Percentiles rank a stretch among this genome's conserved stretches.
These are phyloP conservation scores for Tremella mesenterica DNA, from an alignment of 768 basidiomycete genomes.

Conservation along the genomic window DNA sequence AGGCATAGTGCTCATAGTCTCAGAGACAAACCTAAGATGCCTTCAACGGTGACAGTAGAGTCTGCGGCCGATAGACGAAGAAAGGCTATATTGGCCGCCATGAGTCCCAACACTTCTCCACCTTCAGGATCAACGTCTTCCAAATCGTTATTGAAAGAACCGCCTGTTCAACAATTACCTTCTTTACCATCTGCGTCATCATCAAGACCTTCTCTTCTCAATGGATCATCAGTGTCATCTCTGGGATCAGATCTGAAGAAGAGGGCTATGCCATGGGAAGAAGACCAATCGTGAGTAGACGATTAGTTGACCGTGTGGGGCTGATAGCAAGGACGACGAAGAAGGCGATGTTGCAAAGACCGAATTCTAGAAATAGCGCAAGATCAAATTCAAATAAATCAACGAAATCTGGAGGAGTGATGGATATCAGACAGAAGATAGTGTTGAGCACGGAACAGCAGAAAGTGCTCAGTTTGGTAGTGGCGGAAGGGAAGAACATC, in stretches of 20 bases:
- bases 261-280: conserved; percentile 33
- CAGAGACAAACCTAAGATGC: conserved; percentile 2
- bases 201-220: conserved; percentile 3
- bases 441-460: conserved; percentile 78
- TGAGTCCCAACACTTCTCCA: conserved; percentile 7
- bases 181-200: conserved; percentile 4
- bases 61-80: conserved; percentile 26
- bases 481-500: conserved; percentile 57
- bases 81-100: conserved; percentile 30
- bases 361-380: conserved; percentile 9
- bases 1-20: neutral
- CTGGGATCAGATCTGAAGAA: conserved; percentile 13
- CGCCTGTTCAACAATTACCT: conserved; percentile 5
- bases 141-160: conserved; percentile 3
- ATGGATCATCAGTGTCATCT: neutral
- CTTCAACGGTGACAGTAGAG: conserved; percentile 6
- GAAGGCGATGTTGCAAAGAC: conserved; percentile 7
- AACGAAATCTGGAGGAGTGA: conserved; percentile 4
- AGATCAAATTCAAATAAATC: conserved; percentile 10
- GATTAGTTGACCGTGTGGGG: neutral
- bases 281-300: conserved; percentile 20
- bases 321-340: conserved; percentile 8
- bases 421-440: conserved; percentile 49
- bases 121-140: conserved; percentile 3
- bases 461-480: conserved; percentile 69